Conservation (phyloP, 169 alveolate species). For the Perkinsus chesapeaki region DNA sequence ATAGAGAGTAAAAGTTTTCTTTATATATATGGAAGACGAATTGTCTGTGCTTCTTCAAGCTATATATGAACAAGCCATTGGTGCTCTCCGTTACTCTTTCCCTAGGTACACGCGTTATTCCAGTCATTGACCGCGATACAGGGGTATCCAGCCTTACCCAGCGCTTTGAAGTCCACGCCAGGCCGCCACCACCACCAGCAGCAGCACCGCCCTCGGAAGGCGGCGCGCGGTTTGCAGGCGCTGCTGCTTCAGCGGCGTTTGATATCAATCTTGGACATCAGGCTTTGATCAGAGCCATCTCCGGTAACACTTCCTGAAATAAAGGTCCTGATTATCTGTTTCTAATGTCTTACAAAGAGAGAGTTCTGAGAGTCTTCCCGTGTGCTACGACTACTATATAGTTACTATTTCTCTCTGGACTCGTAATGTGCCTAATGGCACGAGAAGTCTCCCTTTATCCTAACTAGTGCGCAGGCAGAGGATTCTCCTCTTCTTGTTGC, state of each 20-base stretch:
- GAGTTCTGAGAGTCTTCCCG: too few relatives aligned
- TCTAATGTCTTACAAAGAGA: neutral
- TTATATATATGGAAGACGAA: too few relatives aligned
- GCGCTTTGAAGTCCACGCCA: neutral
- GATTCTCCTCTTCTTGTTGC: too few relatives aligned
- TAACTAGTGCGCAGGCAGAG: too few relatives aligned
- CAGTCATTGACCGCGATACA: neutral
- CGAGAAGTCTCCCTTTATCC: too few relatives aligned
- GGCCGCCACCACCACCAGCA: neutral
- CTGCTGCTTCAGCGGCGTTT: neutral
- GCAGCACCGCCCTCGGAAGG: neutral
- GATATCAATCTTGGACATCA: neutral
- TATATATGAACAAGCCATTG: neutral
- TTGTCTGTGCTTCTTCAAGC: too few relatives aligned
- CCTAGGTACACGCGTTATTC: neutral
- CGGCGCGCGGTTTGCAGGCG: too few relatives aligned
- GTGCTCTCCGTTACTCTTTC: too few relatives aligned
- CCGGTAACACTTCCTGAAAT: neutral
- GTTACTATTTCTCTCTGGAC: too few relatives aligned
- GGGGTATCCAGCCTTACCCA: neutral
- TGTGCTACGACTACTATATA: neutral
- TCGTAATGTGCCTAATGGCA: too few relatives aligned
- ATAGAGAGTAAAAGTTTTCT: too few relatives aligned
- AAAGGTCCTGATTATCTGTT: neutral
- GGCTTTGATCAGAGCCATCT: neutral